Evolutionary conservation across 768 basidiomycete species (phyloP).

Genomic region (Hericium erinaceus): DNA sequence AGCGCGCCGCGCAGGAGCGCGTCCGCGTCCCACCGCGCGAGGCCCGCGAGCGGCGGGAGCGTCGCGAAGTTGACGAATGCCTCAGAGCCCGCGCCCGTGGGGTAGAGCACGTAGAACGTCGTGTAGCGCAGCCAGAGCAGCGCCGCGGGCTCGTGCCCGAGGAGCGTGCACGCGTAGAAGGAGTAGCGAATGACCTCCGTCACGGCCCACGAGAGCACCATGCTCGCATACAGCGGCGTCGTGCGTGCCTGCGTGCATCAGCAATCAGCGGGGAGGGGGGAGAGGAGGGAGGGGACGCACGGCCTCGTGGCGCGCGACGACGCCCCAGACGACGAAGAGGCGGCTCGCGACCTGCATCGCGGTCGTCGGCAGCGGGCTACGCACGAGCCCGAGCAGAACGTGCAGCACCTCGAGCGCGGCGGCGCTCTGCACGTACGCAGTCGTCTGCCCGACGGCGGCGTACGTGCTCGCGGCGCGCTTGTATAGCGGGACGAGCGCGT

Average conservation of each 20-base stretch:
- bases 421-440: slow-evolving; percentile 71
- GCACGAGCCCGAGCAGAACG: slow-evolving; percentile 67
- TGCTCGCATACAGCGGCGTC: slow-evolving; percentile 77
- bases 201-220: slow-evolving; percentile 88
- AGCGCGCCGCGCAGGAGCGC: slow-evolving; percentile 33
- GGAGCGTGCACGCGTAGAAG: slow-evolving; percentile 68
- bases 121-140: slow-evolving; percentile 81
- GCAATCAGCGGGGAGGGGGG: not conserved
- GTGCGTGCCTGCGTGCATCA: slow-evolving; percentile 39
- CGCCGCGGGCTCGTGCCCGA: slow-evolving; percentile 37
- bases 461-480: slow-evolving; percentile 48
- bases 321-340: slow-evolving; percentile 79
- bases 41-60: slow-evolving; percentile 42
- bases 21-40: slow-evolving; percentile 33
- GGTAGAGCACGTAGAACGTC: slow-evolving; percentile 90
- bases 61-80: slow-evolving; percentile 76
- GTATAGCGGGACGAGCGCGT: slow-evolving; percentile 33
- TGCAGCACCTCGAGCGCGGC: slow-evolving; percentile 84
- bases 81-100: slow-evolving; percentile 85
- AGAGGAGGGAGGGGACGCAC: slow-evolving; percentile 30
- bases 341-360: slow-evolving; percentile 72
- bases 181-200: slow-evolving; percentile 90
- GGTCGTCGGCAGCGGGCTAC: slow-evolving; percentile 68
- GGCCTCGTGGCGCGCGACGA: slow-evolving; percentile 52
- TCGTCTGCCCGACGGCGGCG: slow-evolving; percentile 47